Base-by-base conservation (phyloP, 2,329 filamentous ascomycete genomes). In the Fusarium verrucosum region DNA sequence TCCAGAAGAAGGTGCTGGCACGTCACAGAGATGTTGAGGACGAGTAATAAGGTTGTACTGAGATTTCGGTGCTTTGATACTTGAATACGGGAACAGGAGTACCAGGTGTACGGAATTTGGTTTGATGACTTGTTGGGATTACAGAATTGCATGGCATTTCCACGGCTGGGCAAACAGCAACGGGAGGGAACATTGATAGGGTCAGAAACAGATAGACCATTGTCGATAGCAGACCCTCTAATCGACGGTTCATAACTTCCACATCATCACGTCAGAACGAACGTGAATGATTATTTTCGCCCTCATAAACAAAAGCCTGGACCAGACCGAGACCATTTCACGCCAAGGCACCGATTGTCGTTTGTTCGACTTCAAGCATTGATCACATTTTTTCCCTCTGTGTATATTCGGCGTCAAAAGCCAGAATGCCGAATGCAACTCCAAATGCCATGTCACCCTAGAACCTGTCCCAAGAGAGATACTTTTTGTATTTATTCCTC, bases 1-100 rank as follows among this genome's bases (percentile, higher is more conserved):
- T 95, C 84, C 92, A 97, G 85, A 87, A 87, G 68, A 89, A 89
- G 80, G 87, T 90, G 30, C 71, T 85, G 64, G 85, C 79, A 44
- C 83, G 87, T 58, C 87, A 90, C 77, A 81, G 81, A 42, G 87
- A 89, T 66, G 77, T 89, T 25, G 87, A 89, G 62, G 87, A 89
- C 63, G 87, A 89, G 70, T 89, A 78, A 50, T 36, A 54, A 14
- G 22, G 26, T 43, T 17, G 25, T 58, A 41, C 41, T 44, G 51
- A 30, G 50, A 26, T 37, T 67, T 62, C 33, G 26, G 36, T 57
- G 59, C 56, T 65, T 72, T 68, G 44, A 60, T 70, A 44, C 45
- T 72, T 66, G 56, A 64, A 69, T 69, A 66, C 75, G 76, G 78
- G 76, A 78, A 79, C 67, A 69, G 81, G 81, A 79, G 80, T 83